These are phyloP conservation scores for Penicillium sp. DNA, from an alignment of 2,329 filamentous ascomycete genomes.

Conservation along the genomic window DNA sequence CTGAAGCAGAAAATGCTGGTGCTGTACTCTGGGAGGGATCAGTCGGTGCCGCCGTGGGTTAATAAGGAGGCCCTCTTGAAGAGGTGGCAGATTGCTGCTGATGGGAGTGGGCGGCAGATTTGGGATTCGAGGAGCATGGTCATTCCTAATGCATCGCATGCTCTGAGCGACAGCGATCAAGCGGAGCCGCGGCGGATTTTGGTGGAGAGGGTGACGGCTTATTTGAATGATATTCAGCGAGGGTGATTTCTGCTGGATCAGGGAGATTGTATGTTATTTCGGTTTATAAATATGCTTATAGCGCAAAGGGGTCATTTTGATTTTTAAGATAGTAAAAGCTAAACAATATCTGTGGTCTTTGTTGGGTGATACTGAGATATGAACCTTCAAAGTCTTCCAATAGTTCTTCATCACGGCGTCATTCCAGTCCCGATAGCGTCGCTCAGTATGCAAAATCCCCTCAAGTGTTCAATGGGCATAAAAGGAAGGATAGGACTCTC, in stretches of 20 bases:
- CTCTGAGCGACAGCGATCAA: conserved; percentile 30
- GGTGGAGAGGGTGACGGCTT: conserved; percentile 52
- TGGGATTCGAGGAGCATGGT: conserved; percentile 51
- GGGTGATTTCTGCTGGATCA: background rate
- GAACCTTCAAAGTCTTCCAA: background rate
- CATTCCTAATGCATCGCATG: conserved; percentile 44
- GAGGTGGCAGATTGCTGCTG: conserved; percentile 42
- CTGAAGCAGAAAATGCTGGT: conserved; percentile 43
- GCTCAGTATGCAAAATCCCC: background rate
- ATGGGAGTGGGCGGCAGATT: conserved; percentile 34
- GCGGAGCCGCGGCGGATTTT: conserved; percentile 50
- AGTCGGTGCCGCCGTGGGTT: conserved; percentile 46
- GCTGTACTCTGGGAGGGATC: conserved; percentile 47
- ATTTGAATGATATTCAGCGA: conserved; percentile 41
- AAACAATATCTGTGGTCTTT: background rate
- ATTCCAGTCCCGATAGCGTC: background rate
- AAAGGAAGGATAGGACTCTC: background rate
- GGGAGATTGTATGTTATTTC: background rate
- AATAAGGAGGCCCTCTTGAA: conserved; percentile 45
- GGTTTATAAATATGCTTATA: background rate
- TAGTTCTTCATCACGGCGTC: background rate
- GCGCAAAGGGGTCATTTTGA: background rate
- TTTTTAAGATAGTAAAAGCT: background rate
- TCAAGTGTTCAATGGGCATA: background rate
- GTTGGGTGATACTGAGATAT: background rate